Base-by-base conservation (phyloP, 2,329 filamentous ascomycete species). In the Cryphonectria carpinicola region DNA sequence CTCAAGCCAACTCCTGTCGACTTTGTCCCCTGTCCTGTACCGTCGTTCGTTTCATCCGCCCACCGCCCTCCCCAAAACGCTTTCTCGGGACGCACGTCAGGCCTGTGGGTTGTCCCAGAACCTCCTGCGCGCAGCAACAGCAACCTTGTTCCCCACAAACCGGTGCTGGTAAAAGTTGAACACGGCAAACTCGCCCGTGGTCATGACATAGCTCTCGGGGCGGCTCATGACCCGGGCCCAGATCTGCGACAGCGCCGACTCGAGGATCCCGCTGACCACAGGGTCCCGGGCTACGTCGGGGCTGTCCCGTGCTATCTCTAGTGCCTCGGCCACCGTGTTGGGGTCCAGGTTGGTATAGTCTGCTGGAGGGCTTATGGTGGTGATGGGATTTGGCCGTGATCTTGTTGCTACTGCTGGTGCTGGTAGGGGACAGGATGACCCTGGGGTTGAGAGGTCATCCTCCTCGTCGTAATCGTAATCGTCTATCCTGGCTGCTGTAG, bases 121-220 rank as follows among this genome's bases (percentile, higher is more conserved):
- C 71, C 86, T 80, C 74, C 79, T 83, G 72, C 82, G 81, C 25
- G 87, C 87, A 52, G 78, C 80, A n/a, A 81, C 77, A 56, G 84
- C 84, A n/a, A 82, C 75, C 73, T 82, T 77, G 74, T 86, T 79
- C 71, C 88, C 87, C 41, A 82, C 79, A 77, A 92, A 94, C 13
- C 91, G 87, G 73, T 87, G 81, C 73, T 92, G 90, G 80, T 92
- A 95, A 80, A 91, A 95, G 83, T 96, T 97, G 88, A 97, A 94
- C 72, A 97, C 86, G 68, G 92, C 89, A 77, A 96, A 97, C 81
- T 97, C 93, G 80, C 93, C 89, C 73, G 87, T 84, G 46, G 84
- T 89, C 83, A 97, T 89, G 74, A 96, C 81, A 80, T 95, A 97
- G n/a, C 84, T 84, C 66, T 87, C 81, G 1, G 92, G 92, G 43